Conservation (phyloP, 2,329 filamentous ascomycete species). For the Botrytis pseudocinerea region DNA sequence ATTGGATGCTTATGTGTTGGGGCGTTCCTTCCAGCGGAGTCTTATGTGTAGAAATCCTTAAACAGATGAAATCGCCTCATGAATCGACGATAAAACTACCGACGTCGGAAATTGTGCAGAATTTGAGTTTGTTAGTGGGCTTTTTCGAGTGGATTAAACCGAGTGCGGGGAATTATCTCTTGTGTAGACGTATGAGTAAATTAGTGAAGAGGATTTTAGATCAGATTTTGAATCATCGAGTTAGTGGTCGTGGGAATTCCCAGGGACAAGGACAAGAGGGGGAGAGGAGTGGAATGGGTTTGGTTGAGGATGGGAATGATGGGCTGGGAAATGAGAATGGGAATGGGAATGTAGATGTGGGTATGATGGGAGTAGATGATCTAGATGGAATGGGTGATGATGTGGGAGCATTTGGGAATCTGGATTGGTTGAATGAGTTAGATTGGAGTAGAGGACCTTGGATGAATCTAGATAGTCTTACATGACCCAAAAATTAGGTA, state of each 20-base stretch:
- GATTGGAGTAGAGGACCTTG: constrained; percentile 39
- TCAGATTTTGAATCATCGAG: constrained; percentile 43
- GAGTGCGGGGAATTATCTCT: constrained; percentile 50
- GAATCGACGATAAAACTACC: constrained; percentile 42
- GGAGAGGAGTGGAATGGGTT: not conserved
- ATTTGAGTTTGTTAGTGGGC: constrained; percentile 52
- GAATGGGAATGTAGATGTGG: constrained; percentile 10
- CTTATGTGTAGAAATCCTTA: constrained; percentile 52
- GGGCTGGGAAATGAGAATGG: not conserved
- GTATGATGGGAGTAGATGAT: constrained; percentile 8
- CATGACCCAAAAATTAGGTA: not conserved
- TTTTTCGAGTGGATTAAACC: constrained; percentile 54
- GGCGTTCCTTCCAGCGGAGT: constrained; percentile 52
- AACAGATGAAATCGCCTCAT: constrained; percentile 43
- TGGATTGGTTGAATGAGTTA: constrained; percentile 39
- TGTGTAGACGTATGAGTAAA: constrained; percentile 49
- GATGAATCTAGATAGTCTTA: constrained; percentile 35
- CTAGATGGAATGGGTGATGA: constrained; percentile 29
- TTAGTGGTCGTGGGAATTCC: not conserved
- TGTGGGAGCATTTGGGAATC: constrained; percentile 34
- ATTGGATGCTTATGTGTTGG: constrained; percentile 52
- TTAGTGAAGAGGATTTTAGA: constrained; percentile 54
- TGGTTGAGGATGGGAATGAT: not conserved
- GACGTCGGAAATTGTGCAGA: constrained; percentile 52
- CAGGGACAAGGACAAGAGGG: not conserved